A percentile compares a stretch with the other conserved stretches of the same genome.
These are phyloP conservation scores for Alternaria dauci DNA, from an alignment of 2,329 filamentous ascomycete species.

Conservation along the genomic window DNA sequence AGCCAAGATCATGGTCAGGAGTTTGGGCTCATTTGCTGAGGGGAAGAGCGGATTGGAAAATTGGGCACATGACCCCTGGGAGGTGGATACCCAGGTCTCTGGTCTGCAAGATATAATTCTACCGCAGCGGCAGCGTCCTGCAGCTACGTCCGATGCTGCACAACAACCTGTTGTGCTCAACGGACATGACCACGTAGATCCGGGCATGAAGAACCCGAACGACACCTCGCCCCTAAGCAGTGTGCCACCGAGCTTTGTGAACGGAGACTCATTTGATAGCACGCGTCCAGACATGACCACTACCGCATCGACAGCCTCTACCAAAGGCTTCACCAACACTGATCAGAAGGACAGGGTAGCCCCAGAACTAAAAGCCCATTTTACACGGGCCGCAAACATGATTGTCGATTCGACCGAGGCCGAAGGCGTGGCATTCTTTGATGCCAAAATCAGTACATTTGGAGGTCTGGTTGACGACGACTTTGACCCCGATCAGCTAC, in stretches of 20 bases:
- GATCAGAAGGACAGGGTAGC: conserved; percentile 35
- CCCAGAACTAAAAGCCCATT: conserved; percentile 46
- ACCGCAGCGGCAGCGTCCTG: conserved; percentile 32
- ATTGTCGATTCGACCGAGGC: conserved; percentile 51
- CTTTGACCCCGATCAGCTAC: conserved; percentile 39
- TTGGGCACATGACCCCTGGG: conserved; percentile 46
- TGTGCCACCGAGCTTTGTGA: conserved; percentile 30
- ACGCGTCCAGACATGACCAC: conserved; percentile 25
- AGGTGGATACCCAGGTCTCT: conserved; percentile 26
- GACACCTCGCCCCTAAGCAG: conserved; percentile 20
- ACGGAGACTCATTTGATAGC: conserved; percentile 31
- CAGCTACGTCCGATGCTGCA: conserved; percentile 21
- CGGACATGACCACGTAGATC: conserved; percentile 31
- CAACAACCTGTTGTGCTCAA: conserved; percentile 27
- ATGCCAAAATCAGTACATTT: conserved; percentile 50
- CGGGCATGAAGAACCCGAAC: conserved; percentile 29
- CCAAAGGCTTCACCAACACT: conserved; percentile 21
- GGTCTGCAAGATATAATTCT: conserved; percentile 22
- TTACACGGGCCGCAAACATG: conserved; percentile 50
- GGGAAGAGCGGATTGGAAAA: conserved; percentile 47
- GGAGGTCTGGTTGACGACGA: conserved; percentile 50
- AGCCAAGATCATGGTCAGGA: conserved; percentile 63
- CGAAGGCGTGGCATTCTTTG: conserved; percentile 50
- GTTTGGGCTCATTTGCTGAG: conserved; percentile 49
- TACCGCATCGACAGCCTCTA: conserved; percentile 37